Conservation (phyloP, 2,329 filamentous ascomycete genomes). For the Phaeoacremonium minimum region DNA sequence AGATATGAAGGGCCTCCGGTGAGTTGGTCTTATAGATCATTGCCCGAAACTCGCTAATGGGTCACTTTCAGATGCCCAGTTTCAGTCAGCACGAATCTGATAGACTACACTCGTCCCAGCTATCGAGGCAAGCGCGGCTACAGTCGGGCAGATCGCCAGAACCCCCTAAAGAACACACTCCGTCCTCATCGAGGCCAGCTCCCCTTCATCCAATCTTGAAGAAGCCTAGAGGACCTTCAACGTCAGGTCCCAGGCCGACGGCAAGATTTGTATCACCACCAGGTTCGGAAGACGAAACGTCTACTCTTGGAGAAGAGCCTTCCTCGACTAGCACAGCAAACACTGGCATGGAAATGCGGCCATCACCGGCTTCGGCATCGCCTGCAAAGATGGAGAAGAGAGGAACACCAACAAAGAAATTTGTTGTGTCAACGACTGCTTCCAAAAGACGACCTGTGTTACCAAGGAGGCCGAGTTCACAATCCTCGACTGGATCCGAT, state of each 20-base stretch:
- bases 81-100: constrained; percentile 11
- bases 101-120: constrained; percentile 6
- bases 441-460: constrained; percentile 42
- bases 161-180: constrained; percentile 18
- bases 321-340: constrained; percentile 32
- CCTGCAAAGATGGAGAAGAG: constrained; percentile 23
- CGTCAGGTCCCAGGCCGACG: constrained; percentile 50
- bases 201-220: constrained; percentile 56
- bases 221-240: constrained; percentile 50
- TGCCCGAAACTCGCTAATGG: constrained; percentile 1
- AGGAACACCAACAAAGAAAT: constrained; percentile 25
- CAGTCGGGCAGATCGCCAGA: not conserved
- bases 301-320: constrained; percentile 16
- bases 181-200: constrained; percentile 41
- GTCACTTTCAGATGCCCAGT: constrained; percentile 10
- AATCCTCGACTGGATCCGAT: constrained; percentile 33
- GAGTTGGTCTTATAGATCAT: not conserved
- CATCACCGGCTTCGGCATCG: constrained; percentile 14
- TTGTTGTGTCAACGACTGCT: constrained; percentile 36
- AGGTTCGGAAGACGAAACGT: constrained; percentile 38
- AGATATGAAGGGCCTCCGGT: constrained; percentile 49
- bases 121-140: not conserved
- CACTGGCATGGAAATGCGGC: constrained; percentile 22
- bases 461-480: constrained; percentile 42
- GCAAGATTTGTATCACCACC: constrained; percentile 56